Base-by-base conservation (phyloP, 768 basidiomycete genomes). In the Roridomyces roridus region DNA sequence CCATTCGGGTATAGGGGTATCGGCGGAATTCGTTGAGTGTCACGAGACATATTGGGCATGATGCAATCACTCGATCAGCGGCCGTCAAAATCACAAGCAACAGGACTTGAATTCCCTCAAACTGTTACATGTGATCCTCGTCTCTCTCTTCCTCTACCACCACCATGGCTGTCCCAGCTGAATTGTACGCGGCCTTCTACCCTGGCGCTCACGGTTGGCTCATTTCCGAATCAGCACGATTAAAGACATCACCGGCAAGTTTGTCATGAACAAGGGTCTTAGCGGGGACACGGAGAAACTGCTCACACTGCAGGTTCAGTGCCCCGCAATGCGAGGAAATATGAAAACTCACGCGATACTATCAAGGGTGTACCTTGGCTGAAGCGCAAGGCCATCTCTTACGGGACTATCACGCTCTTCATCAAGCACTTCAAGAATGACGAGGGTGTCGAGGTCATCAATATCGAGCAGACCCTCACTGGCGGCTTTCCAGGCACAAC, bases 361-460 rank as follows among this genome's bases (percentile, higher is more conserved):
- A 75, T 88, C 3, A 91, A 92, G 68, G 91, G 91, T 46, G 79
- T 93, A 28, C 69, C 85, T 29, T 93, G 91, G 91, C 55, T 86
- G 42, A 88, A 77, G 62, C 84, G 91, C 61, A 85, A 80, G 55
- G 80, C 81, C 23, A 91, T 93, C 64, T 51, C 67, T 21, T 28
- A 76, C 24, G 85, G 80, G 28, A 84, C 81, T 17, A 64, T 92
- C 42, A 88, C 85, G 21, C 80, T 92, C 35, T 50, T 50, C 40
- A 68, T 91, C 65, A 88, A 83, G 55, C 90, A 92, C 66, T 84
- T 79, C 74, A 86, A 80, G 60, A 83, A 87, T 43, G 84, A 80
- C 14, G 72, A 68, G 2, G 82, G 79, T 31, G 64, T 83, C 25
- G 91, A 92, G 70, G 83, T 80, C 66, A 83, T 92, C 59, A 84